These are phyloP conservation scores for Eutrema salsugineum DNA, from an alignment of 441 rosid genomes.

Conservation along the genomic window DNA sequence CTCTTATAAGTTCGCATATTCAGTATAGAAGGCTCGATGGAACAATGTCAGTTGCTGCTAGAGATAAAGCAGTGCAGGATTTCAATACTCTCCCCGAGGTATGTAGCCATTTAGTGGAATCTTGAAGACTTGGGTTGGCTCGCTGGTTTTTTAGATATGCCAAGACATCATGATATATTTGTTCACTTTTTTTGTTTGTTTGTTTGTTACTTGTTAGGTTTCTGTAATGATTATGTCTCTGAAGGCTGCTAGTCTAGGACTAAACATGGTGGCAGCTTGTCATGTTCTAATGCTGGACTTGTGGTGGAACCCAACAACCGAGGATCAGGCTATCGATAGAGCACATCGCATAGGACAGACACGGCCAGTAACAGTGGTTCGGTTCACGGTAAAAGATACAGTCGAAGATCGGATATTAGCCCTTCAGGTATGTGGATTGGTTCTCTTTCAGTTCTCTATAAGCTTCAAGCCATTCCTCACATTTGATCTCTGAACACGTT, in stretches of 20 bases:
- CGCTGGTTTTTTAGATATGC: not conserved
- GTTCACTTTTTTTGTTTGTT: not conserved
- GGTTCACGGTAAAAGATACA: conserved; percentile 86
- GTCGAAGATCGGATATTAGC: conserved; percentile 91
- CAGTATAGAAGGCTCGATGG: conserved; percentile 93
- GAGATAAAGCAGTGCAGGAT: conserved; percentile 92
- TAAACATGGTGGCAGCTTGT: conserved; percentile 94
- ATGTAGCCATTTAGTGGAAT: conserved; percentile 12
- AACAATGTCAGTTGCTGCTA: conserved; percentile 81
- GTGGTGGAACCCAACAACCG: conserved; percentile 99
- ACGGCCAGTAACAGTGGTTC: conserved; percentile 73
- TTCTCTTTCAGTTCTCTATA: not conserved
- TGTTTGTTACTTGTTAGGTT: conserved; percentile 41
- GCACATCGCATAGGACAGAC: conserved; percentile 98
- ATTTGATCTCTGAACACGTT: not conserved
- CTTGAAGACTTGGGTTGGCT: not conserved
- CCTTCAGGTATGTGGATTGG: conserved; percentile 49
- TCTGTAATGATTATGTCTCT: conserved; percentile 93
- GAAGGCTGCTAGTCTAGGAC: conserved; percentile 95
- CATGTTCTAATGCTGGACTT: conserved; percentile 82
- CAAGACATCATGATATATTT: not conserved
- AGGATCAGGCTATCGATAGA: conserved; percentile 95
- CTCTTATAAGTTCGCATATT: conserved; percentile 59
- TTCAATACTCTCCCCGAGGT: conserved; percentile 89
- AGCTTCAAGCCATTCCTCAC: not conserved